Evolutionary conservation across 1,284 basidiomycete species (phyloP), one percentile per base, ranked within the genome.

Genomic region (Sphagnurus paluster): DNA sequence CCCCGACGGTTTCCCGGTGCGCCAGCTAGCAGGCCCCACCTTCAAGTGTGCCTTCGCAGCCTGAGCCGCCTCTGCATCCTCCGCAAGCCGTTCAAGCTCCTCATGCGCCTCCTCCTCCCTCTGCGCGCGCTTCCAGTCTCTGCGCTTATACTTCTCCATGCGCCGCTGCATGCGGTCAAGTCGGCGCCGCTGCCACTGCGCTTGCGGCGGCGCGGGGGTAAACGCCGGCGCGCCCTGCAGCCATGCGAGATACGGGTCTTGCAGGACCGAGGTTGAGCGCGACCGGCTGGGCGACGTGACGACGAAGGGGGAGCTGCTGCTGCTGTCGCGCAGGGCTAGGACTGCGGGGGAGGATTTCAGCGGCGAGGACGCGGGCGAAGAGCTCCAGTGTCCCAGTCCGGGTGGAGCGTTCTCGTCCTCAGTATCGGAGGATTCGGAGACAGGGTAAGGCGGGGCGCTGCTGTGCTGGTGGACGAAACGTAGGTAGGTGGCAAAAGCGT

Each of bases 131-230:
- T 63, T 50, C 57, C 59, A 67, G n/a, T 53, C 56, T 39, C 56
- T 58, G 44, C 57, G 62, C 56, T 60, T 64, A 58, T 56, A 54
- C 52, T 55, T 62, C 35, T 62, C 62, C 51, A 71, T 56, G 47
- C 59, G 46, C 44, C 59, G 65, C 54, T 62, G 59, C 28, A 67
- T 45, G 37, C 66, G 58, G 35, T 62, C 59, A n/a, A 68, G 54
- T 23, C 64, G 59, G 43, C 64, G 53, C 20, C 65, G 56, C 36
- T 65, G 61, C 46, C 56, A 63, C 20, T 56, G 49, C 8, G 56
- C 56, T 30, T 58, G 58, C 5, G 57, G 56, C 4, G 68, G 68
- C 10, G 66, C 63, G 11, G 68, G 68, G 4, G 68, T 71, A 14
- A 50, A 53, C 5, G 54, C 50, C 9, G 54, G 46, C 11, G 52